These are phyloP conservation scores for Phialemoniopsis sp. DNA, from an alignment of 2,329 filamentous ascomycete species.

Conservation along the genomic window DNA sequence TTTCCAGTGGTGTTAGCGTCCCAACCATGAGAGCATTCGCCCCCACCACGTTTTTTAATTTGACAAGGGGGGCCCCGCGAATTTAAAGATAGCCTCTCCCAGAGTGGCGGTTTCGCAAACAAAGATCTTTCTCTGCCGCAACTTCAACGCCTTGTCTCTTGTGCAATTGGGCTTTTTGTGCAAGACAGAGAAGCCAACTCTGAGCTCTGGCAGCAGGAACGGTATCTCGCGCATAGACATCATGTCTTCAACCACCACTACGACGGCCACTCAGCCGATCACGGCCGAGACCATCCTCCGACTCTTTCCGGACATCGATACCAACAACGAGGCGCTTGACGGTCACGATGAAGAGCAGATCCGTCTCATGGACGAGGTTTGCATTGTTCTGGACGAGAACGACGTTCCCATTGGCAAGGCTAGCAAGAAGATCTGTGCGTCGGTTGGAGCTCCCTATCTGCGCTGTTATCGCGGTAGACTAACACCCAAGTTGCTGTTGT, in stretches of 20 bases:
- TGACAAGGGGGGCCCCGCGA: too few species aligned
- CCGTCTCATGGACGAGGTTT: conserved; percentile 96
- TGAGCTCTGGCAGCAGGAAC: too few species aligned
- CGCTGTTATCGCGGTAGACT: conserved; percentile 44
- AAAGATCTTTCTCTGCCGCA: too few species aligned
- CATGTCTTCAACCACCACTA: conserved; percentile 35
- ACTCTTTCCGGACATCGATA: conserved; percentile 81
- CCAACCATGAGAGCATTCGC: too few species aligned
- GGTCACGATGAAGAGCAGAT: conserved; percentile 98
- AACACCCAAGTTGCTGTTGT: not conserved
- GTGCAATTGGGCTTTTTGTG: too few species aligned
- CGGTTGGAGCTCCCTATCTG: not conserved
- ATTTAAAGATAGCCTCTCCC: too few species aligned
- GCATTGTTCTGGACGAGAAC: conserved; percentile 91
- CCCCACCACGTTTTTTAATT: too few species aligned
- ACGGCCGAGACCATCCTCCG: conserved; percentile 83
- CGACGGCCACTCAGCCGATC: conserved; percentile 56
- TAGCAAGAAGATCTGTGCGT: conserved; percentile 94
- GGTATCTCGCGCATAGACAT: not conserved
- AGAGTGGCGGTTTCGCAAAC: too few species aligned
- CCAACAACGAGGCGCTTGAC: conserved; percentile 68
- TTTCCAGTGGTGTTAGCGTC: too few species aligned
- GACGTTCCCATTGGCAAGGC: conserved; percentile 92
- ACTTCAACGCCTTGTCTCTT: too few species aligned
- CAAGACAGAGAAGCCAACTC: too few species aligned